These are phyloP conservation scores for Penicillium antarcticum DNA, from an alignment of 495 filamentous ascomycete species.

Conservation along the genomic window DNA sequence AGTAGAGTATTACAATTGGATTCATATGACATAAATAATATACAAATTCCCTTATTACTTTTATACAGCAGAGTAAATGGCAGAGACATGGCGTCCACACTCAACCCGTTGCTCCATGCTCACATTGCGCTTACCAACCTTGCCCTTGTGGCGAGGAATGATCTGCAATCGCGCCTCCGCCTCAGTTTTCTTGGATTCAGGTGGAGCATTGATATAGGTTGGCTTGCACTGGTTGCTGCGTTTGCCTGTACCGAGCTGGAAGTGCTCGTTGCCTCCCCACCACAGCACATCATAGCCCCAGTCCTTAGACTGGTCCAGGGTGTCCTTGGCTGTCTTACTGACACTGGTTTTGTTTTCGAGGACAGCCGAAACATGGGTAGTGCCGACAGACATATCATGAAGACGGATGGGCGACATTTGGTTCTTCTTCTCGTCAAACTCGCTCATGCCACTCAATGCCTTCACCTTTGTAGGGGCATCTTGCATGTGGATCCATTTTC, in stretches of 20 bases:
- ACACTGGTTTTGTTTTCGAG: slow-evolving; percentile 75
- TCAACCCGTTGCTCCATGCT: slow-evolving; percentile 83
- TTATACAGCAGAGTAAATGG: slow-evolving; percentile 61
- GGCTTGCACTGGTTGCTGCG: slow-evolving; percentile 73
- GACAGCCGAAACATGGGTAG: slow-evolving; percentile 73
- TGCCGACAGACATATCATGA: slow-evolving; percentile 65
- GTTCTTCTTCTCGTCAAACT: slow-evolving; percentile 74
- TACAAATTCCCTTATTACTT: slow-evolving; percentile 14
- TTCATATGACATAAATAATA: slow-evolving; percentile 21
- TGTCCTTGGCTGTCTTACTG: slow-evolving; percentile 39
- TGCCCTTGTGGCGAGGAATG: slow-evolving; percentile 70
- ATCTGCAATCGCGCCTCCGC: slow-evolving; percentile 80
- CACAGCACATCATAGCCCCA: slow-evolving; percentile 84
- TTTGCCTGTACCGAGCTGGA: slow-evolving; percentile 89
- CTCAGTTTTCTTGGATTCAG: slow-evolving; percentile 43
- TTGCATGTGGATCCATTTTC: slow-evolving; percentile 88
- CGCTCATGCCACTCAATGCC: slow-evolving; percentile 72
- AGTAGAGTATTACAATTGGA: not conserved
- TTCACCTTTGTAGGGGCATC: slow-evolving; percentile 77
- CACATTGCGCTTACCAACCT: slow-evolving; percentile 60
- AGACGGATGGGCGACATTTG: slow-evolving; percentile 73
- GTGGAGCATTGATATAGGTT: slow-evolving; percentile 73
- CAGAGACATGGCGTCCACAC: slow-evolving; percentile 81
- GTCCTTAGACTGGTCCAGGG: slow-evolving; percentile 52
- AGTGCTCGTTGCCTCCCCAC: slow-evolving; percentile 94